Percentiles rank a stretch among this genome's conserved stretches.
These are phyloP conservation scores for Penicillium sp. DNA, from an alignment of 2,329 filamentous ascomycete genomes.

Conservation along the genomic window DNA sequence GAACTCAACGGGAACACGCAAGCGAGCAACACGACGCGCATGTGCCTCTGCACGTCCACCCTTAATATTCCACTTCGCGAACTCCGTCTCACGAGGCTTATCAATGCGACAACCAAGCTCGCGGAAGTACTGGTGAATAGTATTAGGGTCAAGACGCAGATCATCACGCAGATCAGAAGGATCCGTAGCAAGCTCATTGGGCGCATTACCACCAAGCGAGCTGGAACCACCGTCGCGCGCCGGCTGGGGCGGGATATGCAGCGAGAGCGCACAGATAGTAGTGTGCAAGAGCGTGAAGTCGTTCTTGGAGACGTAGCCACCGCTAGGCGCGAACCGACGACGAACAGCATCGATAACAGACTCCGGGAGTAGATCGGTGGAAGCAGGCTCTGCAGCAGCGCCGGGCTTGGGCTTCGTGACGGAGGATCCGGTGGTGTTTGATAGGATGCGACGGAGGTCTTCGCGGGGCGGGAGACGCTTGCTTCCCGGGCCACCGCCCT, in stretches of 20 bases:
- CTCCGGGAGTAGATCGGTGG: slow-evolving; percentile 32
- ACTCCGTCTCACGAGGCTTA: slow-evolving; percentile 42
- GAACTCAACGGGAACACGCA: slow-evolving; percentile 78
- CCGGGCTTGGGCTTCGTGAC: slow-evolving; percentile 13
- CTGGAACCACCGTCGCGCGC: slow-evolving; percentile 37
- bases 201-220: slow-evolving; percentile 35
- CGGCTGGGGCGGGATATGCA: slow-evolving; percentile 46
- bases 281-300: slow-evolving; percentile 46
- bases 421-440: slow-evolving; percentile 26
- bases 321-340: slow-evolving; percentile 42
- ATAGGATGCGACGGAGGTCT: slow-evolving; percentile 40
- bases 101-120: slow-evolving; percentile 48
- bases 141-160: slow-evolving; percentile 38
- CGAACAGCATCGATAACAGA: slow-evolving; percentile 42
- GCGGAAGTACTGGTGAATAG: slow-evolving; percentile 43
- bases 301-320: slow-evolving; percentile 35
- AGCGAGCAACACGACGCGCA: slow-evolving; percentile 58
- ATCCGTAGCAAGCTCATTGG: slow-evolving; percentile 43
- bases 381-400: slow-evolving; percentile 16
- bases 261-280: slow-evolving; percentile 46
- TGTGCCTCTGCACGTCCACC: slow-evolving; percentile 60
- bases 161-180: slow-evolving; percentile 47
- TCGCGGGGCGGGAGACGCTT: slow-evolving; percentile 42
- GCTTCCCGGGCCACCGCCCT: slow-evolving; percentile 33
- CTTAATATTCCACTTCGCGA: slow-evolving; percentile 47